Evolutionary conservation across 2,329 filamentous ascomycete genomes (phyloP).

Genomic region (Macroventuria anomochaeta): DNA sequence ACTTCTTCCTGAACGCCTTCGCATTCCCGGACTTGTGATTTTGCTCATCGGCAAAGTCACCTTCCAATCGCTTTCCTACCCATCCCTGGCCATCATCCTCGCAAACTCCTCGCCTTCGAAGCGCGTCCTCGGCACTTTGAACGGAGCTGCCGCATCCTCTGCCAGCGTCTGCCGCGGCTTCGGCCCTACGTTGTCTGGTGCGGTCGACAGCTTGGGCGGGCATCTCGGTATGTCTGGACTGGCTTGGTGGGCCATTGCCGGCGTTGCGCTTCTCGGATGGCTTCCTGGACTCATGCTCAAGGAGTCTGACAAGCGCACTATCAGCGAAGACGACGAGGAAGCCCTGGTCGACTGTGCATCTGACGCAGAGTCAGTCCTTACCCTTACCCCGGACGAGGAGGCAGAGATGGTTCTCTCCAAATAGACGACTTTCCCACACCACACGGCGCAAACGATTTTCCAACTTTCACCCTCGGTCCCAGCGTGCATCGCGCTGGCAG

Average conservation of each 20-base stretch:
- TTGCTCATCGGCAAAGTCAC: slow-evolving; percentile 92
- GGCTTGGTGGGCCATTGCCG: slow-evolving; percentile 89
- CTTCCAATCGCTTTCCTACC: slow-evolving; percentile 88
- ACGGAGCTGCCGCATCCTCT: slow-evolving; percentile 88
- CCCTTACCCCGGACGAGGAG: slow-evolving; percentile 41
- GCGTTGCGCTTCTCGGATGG: slow-evolving; percentile 74
- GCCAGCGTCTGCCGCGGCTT: slow-evolving; percentile 88
- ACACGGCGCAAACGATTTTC: neutral
- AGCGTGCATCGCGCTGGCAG: slow-evolving; percentile 31
- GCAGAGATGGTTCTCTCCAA: slow-evolving; percentile 41
- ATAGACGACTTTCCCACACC: slow-evolving; percentile 22
- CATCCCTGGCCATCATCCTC: slow-evolving; percentile 85
- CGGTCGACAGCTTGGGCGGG: slow-evolving; percentile 82
- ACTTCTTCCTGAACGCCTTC: slow-evolving; percentile 74
- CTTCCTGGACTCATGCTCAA: slow-evolving; percentile 64
- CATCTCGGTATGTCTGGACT: slow-evolving; percentile 83
- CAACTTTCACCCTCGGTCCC: too few relatives aligned
- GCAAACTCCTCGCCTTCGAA: slow-evolving; percentile 87
- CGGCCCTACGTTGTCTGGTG: slow-evolving; percentile 85
- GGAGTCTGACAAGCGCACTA: slow-evolving; percentile 59
- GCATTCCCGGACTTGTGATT: slow-evolving; percentile 76
- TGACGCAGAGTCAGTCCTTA: slow-evolving; percentile 43
- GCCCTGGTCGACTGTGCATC: slow-evolving; percentile 37
- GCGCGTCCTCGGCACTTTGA: slow-evolving; percentile 86
- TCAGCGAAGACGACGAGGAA: slow-evolving; percentile 41